Evolutionary conservation across 2,329 filamentous ascomycete genomes (phyloP), one percentile per base, ranked within the genome.

Genomic region (Dothidotthia symphoricarpi): DNA sequence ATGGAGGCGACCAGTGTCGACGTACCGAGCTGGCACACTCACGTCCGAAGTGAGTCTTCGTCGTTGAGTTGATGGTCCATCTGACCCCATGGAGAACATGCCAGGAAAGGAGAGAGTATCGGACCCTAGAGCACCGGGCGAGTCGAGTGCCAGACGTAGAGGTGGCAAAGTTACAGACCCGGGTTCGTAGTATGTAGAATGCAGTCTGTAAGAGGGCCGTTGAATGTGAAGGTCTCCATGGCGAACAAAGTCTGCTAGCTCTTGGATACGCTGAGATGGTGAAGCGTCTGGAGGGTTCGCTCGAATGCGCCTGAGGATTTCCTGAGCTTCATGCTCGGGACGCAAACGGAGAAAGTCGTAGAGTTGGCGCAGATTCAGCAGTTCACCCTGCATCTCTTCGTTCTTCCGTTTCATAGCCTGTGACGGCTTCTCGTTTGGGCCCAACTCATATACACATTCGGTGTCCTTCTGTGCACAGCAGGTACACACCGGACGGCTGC

Each of bases 351-450:
- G 45, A 14, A 53, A 57, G 14, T 64, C 57, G 31, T 64, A 64
- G 12, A 64, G 43, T 28, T 61, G 55, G 19, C 60, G 60, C 4
- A 64, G 46, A 16, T 61, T 57, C 1, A 53, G 56, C 3, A 64
- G 43, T 38, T 64, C 60, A 11, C 56, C 57, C 31, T 63, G 60
- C 57, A 64, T 64, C 35, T 64, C 60, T 30, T 64, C 60, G 19
- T 64, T 63, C 36, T 63, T 63, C 10, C 60, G 49, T 39, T 64
- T 64, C 57, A 63, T 62, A 11, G 60, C 60, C 47, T 64, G 60
- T 1, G 56, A 62, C 6, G 60, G 60, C 39, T 61, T 62, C 33
- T 64, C 60, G 32, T 64, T 62, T 15, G 60, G 60, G 2, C 60
- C 58, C n/a, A 64, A 43, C 36, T 64, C 60, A 39, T 62, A 64